Evolutionary conservation across 2,329 filamentous ascomycete species (phyloP), one percentile per base, ranked within the genome.

Genomic region (Aspergillus japonicus): DNA sequence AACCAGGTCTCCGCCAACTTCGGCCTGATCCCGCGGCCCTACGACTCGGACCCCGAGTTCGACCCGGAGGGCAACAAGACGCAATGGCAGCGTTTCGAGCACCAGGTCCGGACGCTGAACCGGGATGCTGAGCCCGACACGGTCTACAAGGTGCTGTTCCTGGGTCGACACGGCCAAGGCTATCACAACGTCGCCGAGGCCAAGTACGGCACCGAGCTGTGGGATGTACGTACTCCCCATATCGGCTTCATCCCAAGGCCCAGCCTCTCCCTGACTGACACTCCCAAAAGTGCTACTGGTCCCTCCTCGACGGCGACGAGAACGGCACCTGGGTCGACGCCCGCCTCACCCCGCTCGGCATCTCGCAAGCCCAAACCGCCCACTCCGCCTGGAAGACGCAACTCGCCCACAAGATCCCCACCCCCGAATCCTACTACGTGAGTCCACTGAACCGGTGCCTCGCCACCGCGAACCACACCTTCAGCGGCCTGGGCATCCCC

Each of bases 121-220:
- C 47, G 59, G 59, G 58, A 77, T 2, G 72, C 73, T 2, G 69
- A 69, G 0, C 50, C 66, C 0, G 75, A 75, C 39, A 76, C 78
- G 4, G 71, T 73, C 24, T 87, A 86, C 71, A 82, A 82, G 54
- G 73, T 88, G 0, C 74, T 88, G 42, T 86, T 83, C 67, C 74
- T 87, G 42, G 85, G 83, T 47, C 80, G 86, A 29, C 86, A 88
- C 67, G 86, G 86, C 23, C 80, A 88, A 69, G 85, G 85, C 4
- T 78, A 78, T 60, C 84, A 88, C 72, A 88, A 88, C 67, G 84
- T 85, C 12, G 86, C 85, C 1, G 82, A 88, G 66, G 68, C 73
- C 2, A 81, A 77, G 61, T 87, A 86, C 62, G 85, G 85, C 31
- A 86, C 82, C 0, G 77, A 81, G 14, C 78, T 79, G 2, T 88